A percentile compares a stretch with the other conserved stretches of the same genome.
Evolutionary conservation across 768 basidiomycete species (phyloP).

Genomic region (Mycena crocata): DNA sequence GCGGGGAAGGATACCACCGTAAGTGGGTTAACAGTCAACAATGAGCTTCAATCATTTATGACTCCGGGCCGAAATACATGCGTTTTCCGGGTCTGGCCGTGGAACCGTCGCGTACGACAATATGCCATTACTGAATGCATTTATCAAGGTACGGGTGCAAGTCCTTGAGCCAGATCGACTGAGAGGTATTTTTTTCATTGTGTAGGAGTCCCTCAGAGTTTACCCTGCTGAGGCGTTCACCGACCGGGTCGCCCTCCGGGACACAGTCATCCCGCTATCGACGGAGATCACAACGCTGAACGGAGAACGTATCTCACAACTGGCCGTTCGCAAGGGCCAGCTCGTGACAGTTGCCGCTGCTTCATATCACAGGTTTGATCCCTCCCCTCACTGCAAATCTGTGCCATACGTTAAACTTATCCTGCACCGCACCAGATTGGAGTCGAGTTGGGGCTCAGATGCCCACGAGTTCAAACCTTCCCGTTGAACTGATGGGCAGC

Average conservation of each 20-base stretch:
- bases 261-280: slow-evolving; percentile 9
- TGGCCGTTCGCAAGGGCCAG: slow-evolving; percentile 20
- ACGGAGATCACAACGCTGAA: neutral
- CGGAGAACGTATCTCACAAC: neutral
- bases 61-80: slow-evolving; percentile 18
- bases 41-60: neutral
- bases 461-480: slow-evolving; percentile 13
- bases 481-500: slow-evolving; percentile 3
- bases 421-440: no score
- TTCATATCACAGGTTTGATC: slow-evolving; percentile 14
- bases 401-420: no score
- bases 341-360: neutral
- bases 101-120: neutral
- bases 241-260: slow-evolving; percentile 15
- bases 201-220: slow-evolving; percentile 19
- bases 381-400: neutral
- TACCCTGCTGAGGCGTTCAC: slow-evolving; percentile 6
- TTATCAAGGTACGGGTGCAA: slow-evolving; percentile 23
- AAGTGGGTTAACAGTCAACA: neutral
- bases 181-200: neutral
- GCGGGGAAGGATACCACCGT: slow-evolving; percentile 27
- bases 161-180: neutral
- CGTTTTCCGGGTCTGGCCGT: neutral
- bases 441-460: slow-evolving; percentile 20
- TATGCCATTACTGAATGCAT: slow-evolving; percentile 25